A percentile compares a stretch with the other conserved stretches of the same genome.
phyloP scores from a whole-genome alignment of 176 grass and related monocot species.

The Sorghum bicolor region DNA sequence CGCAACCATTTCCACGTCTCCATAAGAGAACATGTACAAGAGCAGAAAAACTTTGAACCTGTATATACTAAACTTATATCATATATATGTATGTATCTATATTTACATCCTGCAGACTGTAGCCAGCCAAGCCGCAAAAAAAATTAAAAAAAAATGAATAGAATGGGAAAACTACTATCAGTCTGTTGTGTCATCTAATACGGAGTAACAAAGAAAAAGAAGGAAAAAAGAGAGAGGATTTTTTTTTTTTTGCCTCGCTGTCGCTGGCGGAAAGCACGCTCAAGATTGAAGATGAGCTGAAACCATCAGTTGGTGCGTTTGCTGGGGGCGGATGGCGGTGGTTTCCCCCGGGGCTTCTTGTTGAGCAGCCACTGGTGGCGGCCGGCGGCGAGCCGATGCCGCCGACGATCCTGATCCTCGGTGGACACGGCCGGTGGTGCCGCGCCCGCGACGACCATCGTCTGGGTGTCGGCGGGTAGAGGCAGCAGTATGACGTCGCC shows the following conservation, averaged over 20 bases:
- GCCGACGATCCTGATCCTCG: not conserved
- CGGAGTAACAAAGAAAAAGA: no score
- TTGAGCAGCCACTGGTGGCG: constrained; percentile 13
- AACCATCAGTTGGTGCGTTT: constrained; percentile 31
- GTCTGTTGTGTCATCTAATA: no score
- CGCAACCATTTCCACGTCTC: no score
- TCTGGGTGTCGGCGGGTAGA: not conserved
- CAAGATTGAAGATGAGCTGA: not conserved
- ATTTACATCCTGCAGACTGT: no score
- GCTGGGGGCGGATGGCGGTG: constrained; percentile 50
- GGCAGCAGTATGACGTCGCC: not conserved
- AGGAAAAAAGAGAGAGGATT: not conserved
- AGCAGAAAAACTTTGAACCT: no score
- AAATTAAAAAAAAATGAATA: no score
- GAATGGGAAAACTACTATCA: no score
- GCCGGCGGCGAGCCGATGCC: not conserved
- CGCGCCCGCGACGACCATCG: not conserved
- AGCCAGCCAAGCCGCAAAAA: no score
- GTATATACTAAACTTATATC: no score
- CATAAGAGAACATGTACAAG: no score
- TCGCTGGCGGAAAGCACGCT: not conserved
- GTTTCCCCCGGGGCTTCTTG: constrained; percentile 41
- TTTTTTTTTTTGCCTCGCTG: not conserved
- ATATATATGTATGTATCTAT: no score
- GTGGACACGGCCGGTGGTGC: not conserved